Evolutionary conservation across 345 rosid species (phyloP).

Genomic region (Turnera subulata): DNA sequence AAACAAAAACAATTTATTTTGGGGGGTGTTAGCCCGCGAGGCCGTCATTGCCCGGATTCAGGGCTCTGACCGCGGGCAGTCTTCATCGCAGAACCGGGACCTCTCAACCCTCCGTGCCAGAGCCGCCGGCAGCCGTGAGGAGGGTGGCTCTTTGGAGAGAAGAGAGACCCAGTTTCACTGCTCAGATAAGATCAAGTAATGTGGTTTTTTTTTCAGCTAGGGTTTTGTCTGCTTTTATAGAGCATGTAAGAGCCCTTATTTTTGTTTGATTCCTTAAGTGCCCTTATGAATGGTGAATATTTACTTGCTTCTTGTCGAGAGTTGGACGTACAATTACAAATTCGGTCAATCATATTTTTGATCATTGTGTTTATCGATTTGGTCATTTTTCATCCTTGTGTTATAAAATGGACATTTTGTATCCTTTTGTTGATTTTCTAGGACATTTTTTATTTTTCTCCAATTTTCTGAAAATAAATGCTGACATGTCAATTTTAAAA

Average conservation of each 20-base stretch:
- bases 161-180: slow-evolving; percentile 19
- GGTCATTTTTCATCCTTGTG: too few relatives aligned
- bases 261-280: neutral
- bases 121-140: slow-evolving; percentile 52
- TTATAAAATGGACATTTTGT: too few relatives aligned
- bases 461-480: too few relatives aligned
- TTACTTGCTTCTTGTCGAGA: too few relatives aligned
- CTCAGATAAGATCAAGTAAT: slow-evolving; percentile 95
- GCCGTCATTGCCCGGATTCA: slow-evolving; percentile 53
- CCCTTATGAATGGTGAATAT: too few relatives aligned
- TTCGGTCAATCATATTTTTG: too few relatives aligned
- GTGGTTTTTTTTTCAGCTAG: neutral
- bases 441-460: too few relatives aligned
- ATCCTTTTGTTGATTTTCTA: too few relatives aligned
- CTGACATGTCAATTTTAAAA: too few relatives aligned
- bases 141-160: slow-evolving; percentile 21
- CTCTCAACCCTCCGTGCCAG: neutral
- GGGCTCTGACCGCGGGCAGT: slow-evolving; percentile 78
- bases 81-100: slow-evolving; percentile 56
- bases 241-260: neutral
- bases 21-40: slow-evolving; percentile 42
- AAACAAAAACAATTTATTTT: neutral
- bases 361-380: too few relatives aligned
- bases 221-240: neutral
- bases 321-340: too few relatives aligned